Conservation (phyloP, 768 basidiomycete genomes). For the Atractiella rhizophila region DNA sequence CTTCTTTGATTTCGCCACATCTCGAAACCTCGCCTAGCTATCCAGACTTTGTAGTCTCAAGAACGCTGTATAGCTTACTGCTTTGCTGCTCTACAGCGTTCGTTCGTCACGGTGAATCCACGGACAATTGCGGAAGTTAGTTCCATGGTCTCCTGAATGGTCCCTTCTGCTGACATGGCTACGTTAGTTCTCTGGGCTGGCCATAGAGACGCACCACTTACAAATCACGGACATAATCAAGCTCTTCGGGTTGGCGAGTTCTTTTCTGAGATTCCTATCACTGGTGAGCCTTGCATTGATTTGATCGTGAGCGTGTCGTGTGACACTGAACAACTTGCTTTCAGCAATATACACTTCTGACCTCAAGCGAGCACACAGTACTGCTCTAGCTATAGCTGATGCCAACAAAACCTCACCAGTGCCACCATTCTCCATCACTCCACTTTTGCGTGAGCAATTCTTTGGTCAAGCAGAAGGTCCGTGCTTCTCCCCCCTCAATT, state of each 20-base stretch:
- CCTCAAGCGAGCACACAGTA: constrained; percentile 23
- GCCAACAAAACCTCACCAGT: constrained; percentile 1
- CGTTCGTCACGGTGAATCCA: too few relatives aligned
- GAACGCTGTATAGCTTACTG: too few relatives aligned
- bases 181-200: too few relatives aligned
- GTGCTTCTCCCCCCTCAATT: constrained; percentile 1
- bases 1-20: too few relatives aligned
- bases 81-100: too few relatives aligned
- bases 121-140: too few relatives aligned
- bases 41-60: too few relatives aligned
- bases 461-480: constrained; percentile 23
- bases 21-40: too few relatives aligned
- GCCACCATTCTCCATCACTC: constrained; percentile 16
- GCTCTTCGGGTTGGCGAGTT: constrained; percentile 10
- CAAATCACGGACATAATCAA: too few relatives aligned
- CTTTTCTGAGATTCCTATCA: constrained; percentile 13
- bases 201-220: too few relatives aligned
- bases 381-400: constrained; percentile 16
- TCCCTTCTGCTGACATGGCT: too few relatives aligned
- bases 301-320: background rate
- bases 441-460: constrained; percentile 24
- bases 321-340: constrained; percentile 12
- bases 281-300: background rate
- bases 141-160: too few relatives aligned
- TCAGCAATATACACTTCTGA: constrained; percentile 23